These are phyloP conservation scores for Podospora bellae-mahoneyi DNA, from an alignment of 495 filamentous ascomycete species.

Conservation along the genomic window DNA sequence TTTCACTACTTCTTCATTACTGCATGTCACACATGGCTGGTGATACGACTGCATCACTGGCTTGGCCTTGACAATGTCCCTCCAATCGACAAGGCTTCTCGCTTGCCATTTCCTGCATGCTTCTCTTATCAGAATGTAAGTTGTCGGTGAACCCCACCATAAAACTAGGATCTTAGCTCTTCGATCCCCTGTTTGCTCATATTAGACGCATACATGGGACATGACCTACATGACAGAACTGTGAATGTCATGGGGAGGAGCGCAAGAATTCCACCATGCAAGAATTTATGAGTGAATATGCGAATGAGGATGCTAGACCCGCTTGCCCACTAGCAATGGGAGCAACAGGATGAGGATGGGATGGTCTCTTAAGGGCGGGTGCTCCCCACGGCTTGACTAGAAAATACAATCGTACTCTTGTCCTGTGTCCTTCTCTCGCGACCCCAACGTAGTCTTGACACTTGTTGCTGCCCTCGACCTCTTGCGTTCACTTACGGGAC, in stretches of 20 bases:
- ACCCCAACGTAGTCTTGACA: background rate
- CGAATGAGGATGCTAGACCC: background rate
- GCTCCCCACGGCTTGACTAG: background rate
- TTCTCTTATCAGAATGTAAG: background rate
- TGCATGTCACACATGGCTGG: background rate
- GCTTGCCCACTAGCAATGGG: background rate
- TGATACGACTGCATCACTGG: conserved; percentile 4
- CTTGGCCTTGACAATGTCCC: background rate
- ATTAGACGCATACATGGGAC: background rate
- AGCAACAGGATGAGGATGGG: background rate
- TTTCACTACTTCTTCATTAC: background rate
- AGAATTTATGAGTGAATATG: background rate
- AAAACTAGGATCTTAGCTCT: background rate
- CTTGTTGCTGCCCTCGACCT: background rate
- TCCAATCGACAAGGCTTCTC: background rate
- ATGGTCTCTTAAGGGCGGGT: background rate
- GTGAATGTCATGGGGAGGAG: background rate
- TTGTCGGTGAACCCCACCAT: conserved; percentile 3
- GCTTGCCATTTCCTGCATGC: background rate
- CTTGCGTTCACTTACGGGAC: background rate
- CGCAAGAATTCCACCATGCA: background rate
- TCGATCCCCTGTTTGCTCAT: conserved; percentile 1
- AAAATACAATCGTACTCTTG: background rate
- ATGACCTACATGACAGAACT: background rate
- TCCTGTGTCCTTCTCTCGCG: background rate